Evolutionary conservation across 441 rosid species (phyloP).

Genomic region (Populus hybrid): DNA sequence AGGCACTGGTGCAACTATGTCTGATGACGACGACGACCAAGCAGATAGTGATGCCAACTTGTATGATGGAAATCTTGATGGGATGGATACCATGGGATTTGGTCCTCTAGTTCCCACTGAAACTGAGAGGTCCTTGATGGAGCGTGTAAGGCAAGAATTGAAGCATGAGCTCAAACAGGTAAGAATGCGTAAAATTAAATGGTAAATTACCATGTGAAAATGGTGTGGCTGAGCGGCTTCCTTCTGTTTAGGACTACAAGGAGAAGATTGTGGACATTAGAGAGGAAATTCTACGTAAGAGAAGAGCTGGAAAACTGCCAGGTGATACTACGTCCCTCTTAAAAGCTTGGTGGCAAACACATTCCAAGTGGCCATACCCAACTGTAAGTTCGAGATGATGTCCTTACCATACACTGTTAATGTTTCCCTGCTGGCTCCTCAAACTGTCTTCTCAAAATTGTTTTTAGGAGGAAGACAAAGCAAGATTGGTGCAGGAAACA

Average conservation of each 20-base stretch:
- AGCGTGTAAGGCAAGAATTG: conserved; percentile 89
- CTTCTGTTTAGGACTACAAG: conserved; percentile 70
- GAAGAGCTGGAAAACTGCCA: conserved; percentile 97
- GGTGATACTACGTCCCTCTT: conserved; percentile 91
- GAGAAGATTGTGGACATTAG: conserved; percentile 92
- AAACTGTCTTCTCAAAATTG: neutral
- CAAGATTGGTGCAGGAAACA: conserved; percentile 88
- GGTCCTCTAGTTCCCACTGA: conserved; percentile 96
- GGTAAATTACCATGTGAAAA: neutral
- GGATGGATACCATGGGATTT: conserved; percentile 70
- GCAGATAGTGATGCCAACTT: conserved; percentile 77
- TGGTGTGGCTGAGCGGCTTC: conserved; percentile 8
- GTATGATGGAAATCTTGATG: conserved; percentile 78
- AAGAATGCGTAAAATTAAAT: neutral
- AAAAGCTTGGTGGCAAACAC: conserved; percentile 97
- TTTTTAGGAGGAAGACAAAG: conserved; percentile 91
- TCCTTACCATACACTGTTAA: neutral
- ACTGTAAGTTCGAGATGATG: conserved; percentile 48
- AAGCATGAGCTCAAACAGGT: conserved; percentile 98
- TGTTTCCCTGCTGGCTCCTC: neutral
- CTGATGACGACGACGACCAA: conserved; percentile 94
- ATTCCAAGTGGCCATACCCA: conserved; percentile 98
- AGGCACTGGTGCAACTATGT: conserved; percentile 96
- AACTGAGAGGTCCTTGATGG: conserved; percentile 93
- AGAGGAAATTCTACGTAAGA: conserved; percentile 93